These are phyloP conservation scores for Amniculicola lignicola DNA, from an alignment of 495 filamentous ascomycete genomes.

Conservation along the genomic window DNA sequence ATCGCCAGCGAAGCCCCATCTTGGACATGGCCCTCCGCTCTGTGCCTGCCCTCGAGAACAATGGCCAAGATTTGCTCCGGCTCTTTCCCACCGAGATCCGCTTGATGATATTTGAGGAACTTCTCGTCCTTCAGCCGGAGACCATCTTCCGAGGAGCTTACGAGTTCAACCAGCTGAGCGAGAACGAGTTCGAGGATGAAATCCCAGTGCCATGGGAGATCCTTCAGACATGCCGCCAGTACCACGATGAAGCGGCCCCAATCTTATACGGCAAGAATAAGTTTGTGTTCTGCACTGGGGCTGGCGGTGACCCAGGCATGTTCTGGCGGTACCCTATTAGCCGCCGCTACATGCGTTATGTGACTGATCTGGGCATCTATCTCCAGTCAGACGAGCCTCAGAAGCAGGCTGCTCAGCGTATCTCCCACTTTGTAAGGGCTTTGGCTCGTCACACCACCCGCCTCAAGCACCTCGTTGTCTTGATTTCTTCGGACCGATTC, in stretches of 20 bases:
- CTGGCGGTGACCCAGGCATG: constrained; percentile 2
- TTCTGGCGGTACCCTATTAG: constrained; percentile 15
- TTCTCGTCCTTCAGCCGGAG: background rate
- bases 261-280: constrained; percentile 18
- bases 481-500: constrained; percentile 17
- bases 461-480: constrained; percentile 10
- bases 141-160: constrained; percentile 14
- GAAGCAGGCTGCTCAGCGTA: background rate
- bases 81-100: constrained; percentile 22
- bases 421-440: constrained; percentile 13
- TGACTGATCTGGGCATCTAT: constrained; percentile 18
- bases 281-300: constrained; percentile 22
- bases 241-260: constrained; percentile 18
- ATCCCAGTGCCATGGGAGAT: constrained; percentile 14
- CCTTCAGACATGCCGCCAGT: constrained; percentile 19
- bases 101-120: constrained; percentile 24
- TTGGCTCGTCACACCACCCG: constrained; percentile 2
- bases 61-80: constrained; percentile 2
- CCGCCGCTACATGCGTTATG: constrained; percentile 8
- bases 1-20: constrained; percentile 3
- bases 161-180: constrained; percentile 6
- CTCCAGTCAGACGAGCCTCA: constrained; percentile 13
- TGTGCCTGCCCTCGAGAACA: background rate
- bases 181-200: constrained; percentile 11
- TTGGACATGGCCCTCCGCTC: constrained; percentile 3